These are phyloP conservation scores for Fusarium tuaranense DNA, from an alignment of 2,329 filamentous ascomycete species.

Conservation along the genomic window DNA sequence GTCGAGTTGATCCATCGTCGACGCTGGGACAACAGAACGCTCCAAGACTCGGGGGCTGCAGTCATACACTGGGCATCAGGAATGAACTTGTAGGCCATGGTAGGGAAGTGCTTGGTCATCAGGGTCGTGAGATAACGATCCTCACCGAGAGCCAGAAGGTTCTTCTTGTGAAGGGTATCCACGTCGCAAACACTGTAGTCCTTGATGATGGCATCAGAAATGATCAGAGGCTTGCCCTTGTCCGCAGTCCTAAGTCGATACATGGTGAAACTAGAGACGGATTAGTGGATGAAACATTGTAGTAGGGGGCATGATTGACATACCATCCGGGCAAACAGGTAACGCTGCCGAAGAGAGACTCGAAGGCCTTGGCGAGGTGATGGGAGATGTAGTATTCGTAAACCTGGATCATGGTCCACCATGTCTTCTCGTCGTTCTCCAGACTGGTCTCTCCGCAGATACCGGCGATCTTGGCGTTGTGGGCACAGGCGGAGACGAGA, in stretches of 20 bases:
- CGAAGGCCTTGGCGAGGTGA: constrained; percentile 95
- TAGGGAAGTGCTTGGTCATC: constrained; percentile 98
- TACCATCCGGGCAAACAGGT: constrained; percentile 99
- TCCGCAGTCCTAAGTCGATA: constrained; percentile 95
- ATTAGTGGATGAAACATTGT: constrained; percentile 44
- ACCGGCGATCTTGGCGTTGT: constrained; percentile 95
- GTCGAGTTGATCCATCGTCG: constrained; percentile 99
- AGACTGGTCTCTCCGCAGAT: constrained; percentile 97
- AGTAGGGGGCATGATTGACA: constrained; percentile 52
- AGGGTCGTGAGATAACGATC: constrained; percentile 97
- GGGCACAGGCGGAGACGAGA: constrained; percentile 90
- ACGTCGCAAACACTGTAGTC: constrained; percentile 92
- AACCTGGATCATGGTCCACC: constrained; percentile 99
- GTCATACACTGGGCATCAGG: constrained; percentile 93
- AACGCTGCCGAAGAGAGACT: constrained; percentile 96
- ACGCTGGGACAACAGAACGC: constrained; percentile 94
- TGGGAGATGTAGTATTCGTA: constrained; percentile 99
- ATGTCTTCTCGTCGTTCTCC: constrained; percentile 93
- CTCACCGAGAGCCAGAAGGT: constrained; percentile 91
- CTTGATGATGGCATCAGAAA: constrained; percentile 85
- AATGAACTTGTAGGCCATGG: constrained; percentile 96
- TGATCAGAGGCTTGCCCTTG: constrained; percentile 93
- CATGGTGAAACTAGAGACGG: constrained; percentile 87
- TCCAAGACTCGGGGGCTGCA: constrained; percentile 93
- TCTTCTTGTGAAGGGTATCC: constrained; percentile 97